A percentile compares a stretch with the other conserved stretches of the same genome.
phyloP scores from a whole-genome alignment of 495 filamentous ascomycete genomes.

The Tuber magnatum region DNA sequence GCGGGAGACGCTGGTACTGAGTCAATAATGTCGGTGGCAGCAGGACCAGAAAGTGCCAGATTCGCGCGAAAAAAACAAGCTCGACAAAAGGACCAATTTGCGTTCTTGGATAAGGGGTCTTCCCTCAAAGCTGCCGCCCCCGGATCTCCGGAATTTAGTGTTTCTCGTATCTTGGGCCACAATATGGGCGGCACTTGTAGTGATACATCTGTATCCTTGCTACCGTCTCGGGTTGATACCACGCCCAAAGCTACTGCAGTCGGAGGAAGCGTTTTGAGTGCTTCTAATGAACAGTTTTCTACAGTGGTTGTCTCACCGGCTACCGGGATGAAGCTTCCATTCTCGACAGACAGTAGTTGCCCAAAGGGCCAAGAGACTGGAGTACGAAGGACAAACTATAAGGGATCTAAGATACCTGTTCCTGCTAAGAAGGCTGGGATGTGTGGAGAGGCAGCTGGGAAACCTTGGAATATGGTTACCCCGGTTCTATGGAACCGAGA shows the following conservation, averaged over 20 bases:
- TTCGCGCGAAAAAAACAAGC: not conserved
- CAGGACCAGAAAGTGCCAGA: not conserved
- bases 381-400: not conserved
- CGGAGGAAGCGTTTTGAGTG: not conserved
- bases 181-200: not conserved
- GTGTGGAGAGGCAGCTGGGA: not conserved
- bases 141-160: not conserved
- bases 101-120: not conserved
- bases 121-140: not conserved
- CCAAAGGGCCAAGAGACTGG: not conserved
- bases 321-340: not conserved
- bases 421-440: not conserved
- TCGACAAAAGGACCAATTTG: not conserved
- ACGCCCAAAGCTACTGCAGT: not conserved
- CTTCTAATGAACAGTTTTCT: not conserved
- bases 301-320: not conserved
- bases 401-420: conserved; percentile 1
- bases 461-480: not conserved
- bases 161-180: not conserved
- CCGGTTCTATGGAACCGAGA: not conserved
- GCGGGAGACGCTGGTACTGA: not conserved
- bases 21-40: not conserved
- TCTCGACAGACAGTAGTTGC: not conserved
- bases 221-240: not conserved
- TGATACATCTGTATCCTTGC: not conserved